These are phyloP conservation scores for Solanum gracilifrons DNA, from an alignment of 257 asterid species.

Conservation along the genomic window DNA sequence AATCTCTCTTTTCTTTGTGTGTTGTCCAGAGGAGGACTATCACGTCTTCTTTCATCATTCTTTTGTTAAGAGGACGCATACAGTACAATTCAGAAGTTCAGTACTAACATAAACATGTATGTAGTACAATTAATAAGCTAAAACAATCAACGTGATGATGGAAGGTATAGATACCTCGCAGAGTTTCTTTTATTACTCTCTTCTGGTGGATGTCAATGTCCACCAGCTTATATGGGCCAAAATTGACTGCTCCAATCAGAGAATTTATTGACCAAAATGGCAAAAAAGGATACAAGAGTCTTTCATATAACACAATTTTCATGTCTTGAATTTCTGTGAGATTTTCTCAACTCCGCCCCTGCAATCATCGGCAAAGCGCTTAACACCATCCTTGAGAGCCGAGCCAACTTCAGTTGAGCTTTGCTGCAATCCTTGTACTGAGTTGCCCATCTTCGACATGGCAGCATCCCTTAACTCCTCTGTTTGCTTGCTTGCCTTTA, in stretches of 20 bases:
- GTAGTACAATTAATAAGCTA: neutral
- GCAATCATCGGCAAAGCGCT: constrained; percentile 78
- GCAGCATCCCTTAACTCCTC: constrained; percentile 45
- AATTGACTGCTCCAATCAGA: neutral
- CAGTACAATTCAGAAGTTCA: neutral
- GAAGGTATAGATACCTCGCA: neutral
- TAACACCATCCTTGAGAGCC: constrained; percentile 46
- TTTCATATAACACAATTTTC: constrained; percentile 5
- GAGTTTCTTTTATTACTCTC: neutral
- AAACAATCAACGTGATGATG: neutral
- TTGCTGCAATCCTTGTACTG: constrained; percentile 37
- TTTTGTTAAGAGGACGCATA: neutral
- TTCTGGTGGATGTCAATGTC: neutral
- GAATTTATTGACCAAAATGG: neutral
- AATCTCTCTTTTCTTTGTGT: neutral
- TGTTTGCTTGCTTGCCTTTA: constrained; percentile 15
- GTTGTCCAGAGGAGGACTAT: neutral
- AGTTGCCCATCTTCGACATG: constrained; percentile 23
- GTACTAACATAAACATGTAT: neutral
- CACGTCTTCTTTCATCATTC: neutral
- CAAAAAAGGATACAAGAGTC: neutral
- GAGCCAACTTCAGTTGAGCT: constrained; percentile 32
- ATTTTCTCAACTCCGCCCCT: constrained; percentile 78
- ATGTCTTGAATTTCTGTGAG: constrained; percentile 82
- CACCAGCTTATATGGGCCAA: neutral